Base-by-base conservation (phyloP, 2,329 filamentous ascomycete genomes). In the Aspergillus sclerotialis region DNA sequence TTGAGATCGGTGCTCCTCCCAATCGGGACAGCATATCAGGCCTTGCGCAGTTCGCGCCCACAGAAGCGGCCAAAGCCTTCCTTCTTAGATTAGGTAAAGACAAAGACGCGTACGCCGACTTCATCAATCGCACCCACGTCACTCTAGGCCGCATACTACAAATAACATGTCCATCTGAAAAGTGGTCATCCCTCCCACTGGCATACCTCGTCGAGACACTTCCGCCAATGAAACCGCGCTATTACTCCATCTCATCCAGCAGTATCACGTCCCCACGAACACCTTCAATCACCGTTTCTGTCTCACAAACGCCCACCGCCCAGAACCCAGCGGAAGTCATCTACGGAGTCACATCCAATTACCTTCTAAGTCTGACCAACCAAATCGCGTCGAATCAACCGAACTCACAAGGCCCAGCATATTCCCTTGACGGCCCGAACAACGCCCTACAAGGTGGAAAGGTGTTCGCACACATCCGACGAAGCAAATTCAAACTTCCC, bases 401-500 rank as follows among this genome's bases (percentile, higher is more conserved):
- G 15, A 80, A 84, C 53, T 78, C 84, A 12, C 83, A 88, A 48
- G 84, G 85, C 33, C 68, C 87, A 35, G 84, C 79, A 36, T 94
- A 94, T 62, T 77, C 86, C 36, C 80, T 94, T 46, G 78, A 67
- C 29, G 89, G 89, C 2, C 90, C 89, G 12, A 77, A 88, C 49
- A 88, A 92, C 71, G 92, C 88, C 65, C 94, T 94, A 58, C 82
- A 92, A 48, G 87, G 87, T 38, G 78, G 92, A 32, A 86, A 90
- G 55, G 78, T 94, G 10, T 88, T 89, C 7, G 84, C 94, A 3
- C 88, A 95, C 57, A 80, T 95, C 38, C 84, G 89, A 44, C 86
- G 93, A 63, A 94, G 88, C 47, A 94, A 94, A 68, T 95, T 95
- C 76, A 94, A 94, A 69, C 78, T 95, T 9, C 89, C 90, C 1